Evolutionary conservation across 495 filamentous ascomycete genomes (phyloP).

Genomic region (Penicillium arizonense): DNA sequence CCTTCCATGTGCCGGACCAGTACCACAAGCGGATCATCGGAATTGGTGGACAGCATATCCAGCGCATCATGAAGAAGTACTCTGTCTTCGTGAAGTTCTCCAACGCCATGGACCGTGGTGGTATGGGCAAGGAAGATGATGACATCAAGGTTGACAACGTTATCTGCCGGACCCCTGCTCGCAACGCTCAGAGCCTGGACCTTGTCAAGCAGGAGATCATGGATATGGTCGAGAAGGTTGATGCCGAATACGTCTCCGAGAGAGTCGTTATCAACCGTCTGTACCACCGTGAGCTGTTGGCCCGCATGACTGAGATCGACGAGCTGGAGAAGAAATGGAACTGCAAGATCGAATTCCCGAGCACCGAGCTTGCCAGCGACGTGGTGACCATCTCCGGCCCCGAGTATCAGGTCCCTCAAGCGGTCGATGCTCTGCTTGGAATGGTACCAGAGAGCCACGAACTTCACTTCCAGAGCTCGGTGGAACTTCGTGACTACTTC

Average conservation of each 20-base stretch:
- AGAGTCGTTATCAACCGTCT: slow-evolving; percentile 90
- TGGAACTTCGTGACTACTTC: slow-evolving; percentile 73
- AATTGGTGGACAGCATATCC: slow-evolving; percentile 96
- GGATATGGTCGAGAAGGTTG: slow-evolving; percentile 97
- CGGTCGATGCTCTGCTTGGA: slow-evolving; percentile 90
- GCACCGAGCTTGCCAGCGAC: slow-evolving; percentile 95
- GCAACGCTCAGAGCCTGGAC: slow-evolving; percentile 94
- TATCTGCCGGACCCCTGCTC: slow-evolving; percentile 94
- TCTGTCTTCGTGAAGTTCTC: slow-evolving; percentile 99
- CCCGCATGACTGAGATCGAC: slow-evolving; percentile 83
- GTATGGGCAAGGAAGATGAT: slow-evolving; percentile 91
- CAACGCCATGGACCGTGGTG: slow-evolving; percentile 98
- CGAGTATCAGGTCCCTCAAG: slow-evolving; percentile 94
- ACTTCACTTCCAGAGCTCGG: slow-evolving; percentile 73
- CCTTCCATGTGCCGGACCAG: slow-evolving; percentile 98
- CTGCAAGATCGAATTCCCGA: slow-evolving; percentile 96
- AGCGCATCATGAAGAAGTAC: slow-evolving; percentile 99
- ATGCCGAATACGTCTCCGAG: slow-evolving; percentile 94
- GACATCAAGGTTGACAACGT: slow-evolving; percentile 99
- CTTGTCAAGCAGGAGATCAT: slow-evolving; percentile 98
- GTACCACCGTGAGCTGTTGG: slow-evolving; percentile 89
- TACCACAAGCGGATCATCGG: slow-evolving; percentile 99
- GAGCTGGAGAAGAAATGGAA: slow-evolving; percentile 98
- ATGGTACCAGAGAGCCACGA: slow-evolving; percentile 98
- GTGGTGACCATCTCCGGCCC: slow-evolving; percentile 92